Base-by-base conservation (phyloP, 2,329 filamentous ascomycete species). In the Pestalotiopsis sp. region DNA sequence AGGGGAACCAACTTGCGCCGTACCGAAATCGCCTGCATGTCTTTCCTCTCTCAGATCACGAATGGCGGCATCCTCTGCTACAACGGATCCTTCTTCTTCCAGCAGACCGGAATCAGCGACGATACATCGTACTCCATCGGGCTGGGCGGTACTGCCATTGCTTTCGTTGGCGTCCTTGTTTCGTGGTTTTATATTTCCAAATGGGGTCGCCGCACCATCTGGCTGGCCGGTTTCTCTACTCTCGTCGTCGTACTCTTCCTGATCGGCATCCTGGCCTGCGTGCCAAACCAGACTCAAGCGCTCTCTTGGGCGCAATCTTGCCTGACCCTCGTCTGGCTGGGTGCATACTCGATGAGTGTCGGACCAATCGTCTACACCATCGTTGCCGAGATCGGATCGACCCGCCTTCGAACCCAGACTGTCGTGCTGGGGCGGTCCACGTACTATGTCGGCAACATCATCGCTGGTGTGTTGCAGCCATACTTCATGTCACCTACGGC, bases 1-100 rank as follows among this genome's bases (percentile, higher is more conserved):
- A 77, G 77, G 12, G 85, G 85, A 31, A 80, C 80, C 17, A 82
- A 87, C 73, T 77, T 80, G 2, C 81, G 82, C 56, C 81, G 83
- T 58, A 84, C 83, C 4, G 81, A 85, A 73, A 82, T 86, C 66
- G 80, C 80, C 27, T 80, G 80, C 72, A 78, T 82, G 76, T 69
- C 77, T 17, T 82, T 83, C 73, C 68, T 82, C 49, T 80, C 78
- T 1, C 84, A 85, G 70, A 82, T 83, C 71, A 80, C 80, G 4
- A 77, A 80, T 67, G 80, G 83, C 14, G 78, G 79, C 52, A 78
- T 80, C 14, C 75, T 83, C 31, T 80, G 80, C 73, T 83, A 84
- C 70, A 80, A 75, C 11, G 80, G 80, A 12, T 81, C 81, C 31
- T 85, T 83, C 77, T 85, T 85, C 76, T 84, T 84, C 76, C 78